Conservation (phyloP, 495 filamentous ascomycete genomes). For the Copromyces sp. region DNA sequence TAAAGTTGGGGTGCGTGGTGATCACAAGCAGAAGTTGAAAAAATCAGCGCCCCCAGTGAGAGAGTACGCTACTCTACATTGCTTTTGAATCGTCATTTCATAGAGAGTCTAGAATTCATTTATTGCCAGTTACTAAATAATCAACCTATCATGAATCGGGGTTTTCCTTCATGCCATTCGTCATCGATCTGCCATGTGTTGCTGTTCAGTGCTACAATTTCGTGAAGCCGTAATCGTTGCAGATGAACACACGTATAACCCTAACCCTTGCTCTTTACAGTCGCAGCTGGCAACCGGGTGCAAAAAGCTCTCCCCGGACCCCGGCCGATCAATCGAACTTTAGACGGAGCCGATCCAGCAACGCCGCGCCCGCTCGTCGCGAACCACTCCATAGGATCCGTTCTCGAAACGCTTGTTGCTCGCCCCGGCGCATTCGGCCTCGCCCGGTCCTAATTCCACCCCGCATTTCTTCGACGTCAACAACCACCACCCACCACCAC, state of each 20-base stretch:
- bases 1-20: neutral
- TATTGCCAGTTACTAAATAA: neutral
- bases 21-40: neutral
- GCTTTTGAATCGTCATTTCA: neutral
- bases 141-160: neutral
- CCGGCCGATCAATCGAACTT: neutral
- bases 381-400: neutral
- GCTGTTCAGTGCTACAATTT: neutral
- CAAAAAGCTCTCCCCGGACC: neutral
- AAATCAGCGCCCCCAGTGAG: neutral
- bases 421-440: neutral
- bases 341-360: neutral
- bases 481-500: neutral
- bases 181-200: neutral
- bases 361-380: neutral
- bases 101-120: neutral
- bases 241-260: neutral
- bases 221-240: neutral
- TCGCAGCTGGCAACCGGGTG: neutral
- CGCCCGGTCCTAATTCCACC: neutral
- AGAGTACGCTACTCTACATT: neutral
- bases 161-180: neutral
- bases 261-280: neutral
- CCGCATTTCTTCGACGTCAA: neutral
- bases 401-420: neutral